Evolutionary conservation across 768 basidiomycete genomes (phyloP), one percentile per base, ranked within the genome.

Genomic region (Myochromella boudieri): DNA sequence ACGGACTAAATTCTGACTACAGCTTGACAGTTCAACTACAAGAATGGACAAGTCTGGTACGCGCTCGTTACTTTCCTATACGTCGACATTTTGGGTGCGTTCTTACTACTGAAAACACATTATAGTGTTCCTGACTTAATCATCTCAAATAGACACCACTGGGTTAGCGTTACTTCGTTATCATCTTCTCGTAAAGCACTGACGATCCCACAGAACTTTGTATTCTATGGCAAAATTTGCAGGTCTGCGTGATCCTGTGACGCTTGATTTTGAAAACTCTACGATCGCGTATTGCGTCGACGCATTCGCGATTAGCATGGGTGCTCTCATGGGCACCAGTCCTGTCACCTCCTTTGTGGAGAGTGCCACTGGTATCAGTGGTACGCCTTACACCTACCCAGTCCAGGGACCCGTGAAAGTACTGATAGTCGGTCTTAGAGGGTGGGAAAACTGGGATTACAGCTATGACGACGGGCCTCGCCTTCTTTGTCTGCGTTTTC

Each of bases 161-260:
- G 77, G 74, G 70, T 73, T 62, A 52, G 51, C 33, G 24, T 27
- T 9, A 12, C 3, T 25, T 17, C 18, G 6, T 8, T 8, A 8
- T 33, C 18, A 1, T 12, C 11, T 3, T 14, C 21, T 15, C 36
- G 7, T 5, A 25, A 29, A 4, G 2, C 15, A 14, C 15, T 38
- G 11, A 46, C 31, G 2, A 25, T 12, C 37, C 11, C 28, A 71
- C 44, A 85, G 91, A 59, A 92, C 91, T 7, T 70, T 94, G 3
- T 91, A 92, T 62, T 86, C 91, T 29, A 92, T 94, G 91, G 87
- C 89, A 43, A 91, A 87, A 62, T 92, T 92, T 52, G 89, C 91
- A 5, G 88, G 87, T n/a, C 76, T 94, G 1, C 87, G 88, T 37
- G 85, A 92, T 59, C 85, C 85, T 1, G 79, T 88, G 11, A 91